Base-by-base conservation (phyloP, 768 basidiomycete species). In the Naganishia randhawae region DNA sequence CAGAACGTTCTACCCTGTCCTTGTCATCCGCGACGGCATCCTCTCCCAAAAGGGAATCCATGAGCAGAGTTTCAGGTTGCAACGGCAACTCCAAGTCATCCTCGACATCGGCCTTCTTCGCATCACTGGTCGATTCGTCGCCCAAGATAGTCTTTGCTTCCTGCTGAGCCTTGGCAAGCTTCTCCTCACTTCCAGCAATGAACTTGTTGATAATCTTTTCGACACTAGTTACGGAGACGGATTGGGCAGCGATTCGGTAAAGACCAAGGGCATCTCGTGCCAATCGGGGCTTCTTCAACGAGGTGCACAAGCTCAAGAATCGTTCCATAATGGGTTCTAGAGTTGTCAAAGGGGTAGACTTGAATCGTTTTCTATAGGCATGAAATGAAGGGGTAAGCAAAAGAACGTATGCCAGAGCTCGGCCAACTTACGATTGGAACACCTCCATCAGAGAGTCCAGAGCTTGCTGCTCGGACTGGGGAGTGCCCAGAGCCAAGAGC, bases 241-340 rank as follows among this genome's bases (percentile, higher is more conserved):
- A 92, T 76, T 99, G 95, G 0, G 92, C 92, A 73, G 96, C 92
- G 79, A 97, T 97, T 83, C 96, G 97, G 86, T 91, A 96, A 77
- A 92, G 89, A 87, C 95, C 91, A 54, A 98, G 86, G 27, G 92
- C 94, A 77, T 94, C 92, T 80, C 95, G 93, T 27, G 93, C 94
- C 31, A 90, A 88, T 31, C 92, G 85, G 0, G 93, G 93, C 80
- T 94, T 93, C 72, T 92, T 86, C 85, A 96, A 88, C 70, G 92
- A 89, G 69, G 97, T 92, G 78, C 92, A 98, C 54, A 99, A 89
- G 76, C 94, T 91, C 82, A 98, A 87, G 82, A 95, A 97, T 68
- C 92, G 89, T 72, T 92, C 82, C 85, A 97, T 89, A 80, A 98
- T 96, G 63, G 96, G 96, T 79, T 98, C 95, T 54, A 98, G 86